Evolutionary conservation across 176 grass and related monocot genomes (phyloP).

Genomic region (Olyra latifolia): DNA sequence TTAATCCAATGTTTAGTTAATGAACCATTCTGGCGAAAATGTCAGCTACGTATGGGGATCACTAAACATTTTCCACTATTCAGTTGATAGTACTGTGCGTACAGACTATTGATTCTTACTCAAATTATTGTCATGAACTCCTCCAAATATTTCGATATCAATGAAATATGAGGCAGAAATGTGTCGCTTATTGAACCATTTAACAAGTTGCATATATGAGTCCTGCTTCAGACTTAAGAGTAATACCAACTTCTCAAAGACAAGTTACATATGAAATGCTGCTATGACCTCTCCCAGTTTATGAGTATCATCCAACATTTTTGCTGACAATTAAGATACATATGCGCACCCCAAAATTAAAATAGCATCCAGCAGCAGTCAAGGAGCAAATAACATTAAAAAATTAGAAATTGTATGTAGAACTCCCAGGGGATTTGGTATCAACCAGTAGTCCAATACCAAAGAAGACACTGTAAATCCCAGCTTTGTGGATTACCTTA

Average conservation of each 20-base stretch:
- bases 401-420: not conserved
- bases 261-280: no score
- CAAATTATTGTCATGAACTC: not conserved
- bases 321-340: not conserved
- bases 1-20: not conserved
- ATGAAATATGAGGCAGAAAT: not conserved
- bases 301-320: not conserved
- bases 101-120: not conserved
- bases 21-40: no score
- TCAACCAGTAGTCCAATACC: no score
- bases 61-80: no score
- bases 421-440: not conserved
- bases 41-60: not conserved
- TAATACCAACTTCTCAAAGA: not conserved
- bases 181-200: not conserved
- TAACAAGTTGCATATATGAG: no score
- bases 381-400: no score
- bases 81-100: no score
- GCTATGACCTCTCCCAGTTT: not conserved
- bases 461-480: no score
- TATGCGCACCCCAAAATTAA: not conserved
- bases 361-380: constrained; percentile 11
- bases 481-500: not conserved
- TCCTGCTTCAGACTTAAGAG: not conserved
- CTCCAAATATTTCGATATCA: not conserved